Percentiles rank a stretch among this genome's conserved stretches.
These are phyloP conservation scores for Aspergillus arachidicola DNA, from an alignment of 2,329 filamentous ascomycete species.

Conservation along the genomic window DNA sequence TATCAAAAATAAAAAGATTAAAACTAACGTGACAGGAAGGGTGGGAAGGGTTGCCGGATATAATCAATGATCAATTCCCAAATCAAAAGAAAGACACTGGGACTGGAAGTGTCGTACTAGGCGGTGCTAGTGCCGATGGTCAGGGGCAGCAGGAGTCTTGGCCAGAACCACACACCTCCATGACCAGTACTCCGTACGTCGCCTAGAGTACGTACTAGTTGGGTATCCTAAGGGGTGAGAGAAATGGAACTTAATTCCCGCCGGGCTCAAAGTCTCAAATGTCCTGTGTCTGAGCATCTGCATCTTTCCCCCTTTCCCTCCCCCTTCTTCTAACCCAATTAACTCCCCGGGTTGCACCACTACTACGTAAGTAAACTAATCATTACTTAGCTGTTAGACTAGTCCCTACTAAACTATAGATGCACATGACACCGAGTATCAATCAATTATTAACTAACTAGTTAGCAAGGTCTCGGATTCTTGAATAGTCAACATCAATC, in stretches of 20 bases:
- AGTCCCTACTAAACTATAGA: neutral
- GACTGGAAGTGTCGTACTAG: neutral
- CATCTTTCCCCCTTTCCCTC: neutral
- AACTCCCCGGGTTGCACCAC: neutral
- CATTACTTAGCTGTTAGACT: neutral
- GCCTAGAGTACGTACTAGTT: neutral
- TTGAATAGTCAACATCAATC: neutral
- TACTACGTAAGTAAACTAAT: neutral
- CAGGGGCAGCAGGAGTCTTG: slow-evolving; percentile 2
- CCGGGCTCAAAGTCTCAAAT: neutral
- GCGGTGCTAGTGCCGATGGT: slow-evolving; percentile 2
- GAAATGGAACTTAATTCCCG: neutral
- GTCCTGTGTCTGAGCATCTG: neutral
- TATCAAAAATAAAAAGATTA: neutral
- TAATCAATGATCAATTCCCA: neutral
- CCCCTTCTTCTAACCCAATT: neutral
- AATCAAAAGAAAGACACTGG: neutral
- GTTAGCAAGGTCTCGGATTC: neutral
- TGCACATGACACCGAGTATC: neutral
- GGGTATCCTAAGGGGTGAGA: neutral
- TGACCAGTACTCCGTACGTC: neutral
- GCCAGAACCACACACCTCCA: neutral
- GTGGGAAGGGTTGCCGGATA: neutral
- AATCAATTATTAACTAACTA: neutral
- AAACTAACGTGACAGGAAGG: neutral